A percentile compares a stretch with the other conserved stretches of the same genome.
Evolutionary conservation across 106 monocot species (phyloP).

Genomic region (Acorus gramineus): DNA sequence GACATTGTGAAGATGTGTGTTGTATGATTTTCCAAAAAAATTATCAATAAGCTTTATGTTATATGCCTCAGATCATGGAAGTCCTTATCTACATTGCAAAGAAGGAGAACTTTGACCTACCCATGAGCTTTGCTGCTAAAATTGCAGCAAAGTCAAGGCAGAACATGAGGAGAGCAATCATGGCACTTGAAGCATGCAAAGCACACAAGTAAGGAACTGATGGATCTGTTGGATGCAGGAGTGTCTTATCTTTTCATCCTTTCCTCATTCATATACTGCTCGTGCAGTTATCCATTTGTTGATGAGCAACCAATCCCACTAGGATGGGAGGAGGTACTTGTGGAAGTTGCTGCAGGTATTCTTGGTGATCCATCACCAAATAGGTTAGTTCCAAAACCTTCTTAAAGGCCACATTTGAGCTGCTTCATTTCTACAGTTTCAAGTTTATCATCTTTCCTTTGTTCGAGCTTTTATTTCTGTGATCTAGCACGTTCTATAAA

Average conservation of each 20-base stretch:
- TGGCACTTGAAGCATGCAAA: slow-evolving; percentile 50
- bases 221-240: background rate
- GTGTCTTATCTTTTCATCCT: background rate
- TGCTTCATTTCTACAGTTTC: no score
- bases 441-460: no score
- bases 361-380: slow-evolving; percentile 35
- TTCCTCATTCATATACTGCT: background rate
- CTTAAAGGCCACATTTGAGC: no score
- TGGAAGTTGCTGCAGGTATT: slow-evolving; percentile 33
- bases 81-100: slow-evolving; percentile 25
- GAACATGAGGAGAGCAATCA: slow-evolving; percentile 30
- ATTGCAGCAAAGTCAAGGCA: slow-evolving; percentile 31
- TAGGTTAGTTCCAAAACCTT: slow-evolving; percentile 12
- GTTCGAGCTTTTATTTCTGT: no score
- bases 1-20: no score
- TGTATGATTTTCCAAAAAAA: no score
- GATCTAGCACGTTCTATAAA: no score
- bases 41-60: background rate
- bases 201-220: slow-evolving; percentile 20
- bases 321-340: slow-evolving; percentile 36
- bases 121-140: slow-evolving; percentile 25
- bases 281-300: slow-evolving; percentile 34
- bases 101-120: slow-evolving; percentile 29
- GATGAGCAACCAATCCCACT: slow-evolving; percentile 38
- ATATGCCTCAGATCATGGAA: slow-evolving; percentile 19